Evolutionary conservation across 306 rosid species (phyloP), one percentile per base, ranked within the genome.

Genomic region (Lathyrus oleraceus): DNA sequence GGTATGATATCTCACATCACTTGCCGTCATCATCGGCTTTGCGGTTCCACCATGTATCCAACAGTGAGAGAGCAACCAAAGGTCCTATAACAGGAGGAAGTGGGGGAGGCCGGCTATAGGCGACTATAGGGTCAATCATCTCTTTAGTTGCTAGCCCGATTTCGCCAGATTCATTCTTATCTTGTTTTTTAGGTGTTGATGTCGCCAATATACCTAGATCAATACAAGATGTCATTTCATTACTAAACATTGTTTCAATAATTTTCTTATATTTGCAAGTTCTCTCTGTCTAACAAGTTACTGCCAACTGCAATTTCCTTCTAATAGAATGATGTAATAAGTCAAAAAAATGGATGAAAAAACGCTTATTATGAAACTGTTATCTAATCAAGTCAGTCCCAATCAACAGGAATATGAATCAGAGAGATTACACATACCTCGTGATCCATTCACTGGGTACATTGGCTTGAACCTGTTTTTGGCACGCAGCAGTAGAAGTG

Each of bases 21-120:
- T 79, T 71, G 67, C 54, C 81, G 73, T 82, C 83, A 53, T 84
- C 89, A 49, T 78, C 82, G 8, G 56, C 9, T 27, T 70, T 79
- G 27, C 21, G 59, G 62, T 67, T 77, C 43, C 75, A 82, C 87
- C 78, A 85, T 3, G 85, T 65, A 62, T 81, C 84, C 5, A 87
- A 28, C 61, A 92, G 47, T 0, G 91, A 84, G 52, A 89, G 61
- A 49, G 67, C 80, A 44, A 85, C 61, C 76, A 92, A 65, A 2
- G 92, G 91, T 43, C 91, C 91, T 20, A 92, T 47, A 67, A 80
- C 66, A 4, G 95, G 92, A 1, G 96, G 98, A 48, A 82, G 71
- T 8, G 85, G 92, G 1, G 95, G 92, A 15, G 92, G 96, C 84
- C 79, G 71, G 52, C 88, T 71, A 49, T 83, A 85, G 27, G 85